Base-by-base conservation (phyloP, 2,329 filamentous ascomycete species). In the Hypoxylon sp. region DNA sequence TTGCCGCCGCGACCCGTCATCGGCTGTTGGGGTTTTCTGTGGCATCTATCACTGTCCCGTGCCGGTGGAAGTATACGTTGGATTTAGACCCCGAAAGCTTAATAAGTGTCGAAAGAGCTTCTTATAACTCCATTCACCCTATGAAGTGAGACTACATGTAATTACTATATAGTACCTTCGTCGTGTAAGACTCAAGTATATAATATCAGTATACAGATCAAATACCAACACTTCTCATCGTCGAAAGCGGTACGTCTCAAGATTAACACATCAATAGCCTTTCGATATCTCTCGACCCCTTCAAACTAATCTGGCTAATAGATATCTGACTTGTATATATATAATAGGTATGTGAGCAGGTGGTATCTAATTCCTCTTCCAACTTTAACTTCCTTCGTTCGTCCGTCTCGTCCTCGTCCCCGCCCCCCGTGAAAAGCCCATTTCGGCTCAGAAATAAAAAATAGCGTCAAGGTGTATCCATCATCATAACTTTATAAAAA, bases 391-490 rank as follows among this genome's bases (percentile, higher is more conserved):
- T n/a, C n/a, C 53, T 64, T 30, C 47, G 47, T 62, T 64, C 58
- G 47, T 65, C 54, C 56, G 32, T 39, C 55, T 65, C 67, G 39
- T 66, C 58, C 57, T 58, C 55, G 53, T 68, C 24, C 24, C 24
- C 24, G 24, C 7, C n/a, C n/a, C n/a, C n/a, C n/a, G n/a, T n/a
- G n/a, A n/a, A 26, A 60, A 56, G 59, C 64, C 60, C 60, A 10
- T 20, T 46, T 55, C 46, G 58, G 56, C 50, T 64, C 60, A n/a
- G 63, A 67, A 62, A 65, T 56, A 60, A 61, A 61, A 60, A 59
- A 64, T 69, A 71, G 65, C 56, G 64, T 67, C 56, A 66, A 71
- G 68, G 71, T n/a, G n/a, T 73, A 73, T 74, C 71, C 71, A 69
- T 68, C 58, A 64, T 69, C 70, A 63, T 70, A 70, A 70, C 59